Evolutionary conservation across 164 flowering plant genomes (phyloP).

Genomic region (Houttuynia cordata): DNA sequence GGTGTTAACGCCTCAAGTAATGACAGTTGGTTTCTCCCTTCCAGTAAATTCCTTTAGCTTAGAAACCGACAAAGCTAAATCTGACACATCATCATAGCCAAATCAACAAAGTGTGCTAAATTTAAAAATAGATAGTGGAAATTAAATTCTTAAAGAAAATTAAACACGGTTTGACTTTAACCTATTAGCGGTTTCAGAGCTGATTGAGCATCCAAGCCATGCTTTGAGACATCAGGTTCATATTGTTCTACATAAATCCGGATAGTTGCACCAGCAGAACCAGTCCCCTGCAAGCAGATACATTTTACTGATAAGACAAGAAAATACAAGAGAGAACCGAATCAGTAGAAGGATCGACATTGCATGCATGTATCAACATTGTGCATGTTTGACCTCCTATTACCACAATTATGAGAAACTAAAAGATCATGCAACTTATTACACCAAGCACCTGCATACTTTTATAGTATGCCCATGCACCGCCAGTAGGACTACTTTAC

Average conservation of each 20-base stretch:
- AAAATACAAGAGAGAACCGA: not conserved
- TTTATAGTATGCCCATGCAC: too few relatives aligned
- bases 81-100: slow-evolving; percentile 22
- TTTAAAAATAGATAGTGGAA: not conserved
- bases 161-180: slow-evolving; percentile 3
- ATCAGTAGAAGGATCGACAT: not conserved
- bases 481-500: too few relatives aligned
- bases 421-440: too few relatives aligned
- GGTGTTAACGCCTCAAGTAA: slow-evolving; percentile 67
- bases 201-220: slow-evolving; percentile 76
- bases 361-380: not conserved
- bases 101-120: not conserved
- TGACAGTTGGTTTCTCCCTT: slow-evolving; percentile 96
- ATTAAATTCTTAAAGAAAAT: not conserved
- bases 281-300: slow-evolving; percentile 89
- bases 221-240: slow-evolving; percentile 79
- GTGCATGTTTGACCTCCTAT: too few relatives aligned
- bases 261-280: slow-evolving; percentile 95
- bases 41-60: slow-evolving; percentile 94
- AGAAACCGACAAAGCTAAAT: slow-evolving; percentile 74
- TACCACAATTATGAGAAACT: too few relatives aligned
- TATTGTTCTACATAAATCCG: slow-evolving; percentile 85
- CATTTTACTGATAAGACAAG: not conserved
- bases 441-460: too few relatives aligned
- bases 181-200: slow-evolving; percentile 90